phyloP scores from a whole-genome alignment of 2,329 filamentous ascomycete genomes.

The Bimuria novae-zelandiae region DNA sequence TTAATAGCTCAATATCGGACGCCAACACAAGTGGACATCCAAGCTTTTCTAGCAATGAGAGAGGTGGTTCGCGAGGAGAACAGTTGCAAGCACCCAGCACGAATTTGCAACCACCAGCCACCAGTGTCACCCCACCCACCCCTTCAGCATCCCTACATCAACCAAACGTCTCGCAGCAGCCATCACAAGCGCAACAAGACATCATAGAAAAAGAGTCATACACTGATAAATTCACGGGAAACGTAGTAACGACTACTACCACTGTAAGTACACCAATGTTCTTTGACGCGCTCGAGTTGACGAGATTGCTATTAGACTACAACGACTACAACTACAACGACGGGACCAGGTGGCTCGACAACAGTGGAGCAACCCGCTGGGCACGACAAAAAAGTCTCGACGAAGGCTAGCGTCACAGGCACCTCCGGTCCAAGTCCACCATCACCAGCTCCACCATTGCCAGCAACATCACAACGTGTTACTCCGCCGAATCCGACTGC shows the following conservation, averaged over 20 bases:
- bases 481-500: background rate
- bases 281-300: background rate
- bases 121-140: slow-evolving; percentile 30
- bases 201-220: slow-evolving; percentile 37
- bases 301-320: slow-evolving; percentile 23
- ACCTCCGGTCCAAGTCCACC: slow-evolving; percentile 42
- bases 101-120: slow-evolving; percentile 21
- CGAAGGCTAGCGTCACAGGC: slow-evolving; percentile 32
- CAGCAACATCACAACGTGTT: background rate
- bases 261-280: slow-evolving; percentile 16
- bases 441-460: slow-evolving; percentile 28
- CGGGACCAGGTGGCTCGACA: slow-evolving; percentile 39
- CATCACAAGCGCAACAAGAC: slow-evolving; percentile 21
- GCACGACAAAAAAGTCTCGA: slow-evolving; percentile 7
- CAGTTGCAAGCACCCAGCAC: slow-evolving; percentile 24
- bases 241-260: slow-evolving; percentile 42
- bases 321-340: slow-evolving; percentile 43
- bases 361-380: slow-evolving; percentile 37
- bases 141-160: slow-evolving; percentile 17
- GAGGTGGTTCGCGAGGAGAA: slow-evolving; percentile 33
- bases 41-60: slow-evolving; percentile 35
- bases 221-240: slow-evolving; percentile 37
- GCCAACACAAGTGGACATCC: slow-evolving; percentile 34
- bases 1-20: slow-evolving; percentile 24
- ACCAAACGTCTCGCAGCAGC: slow-evolving; percentile 3